These are phyloP conservation scores for Plasmodium chabaudi DNA, from an alignment of 169 alveolate species.

Conservation along the genomic window DNA sequence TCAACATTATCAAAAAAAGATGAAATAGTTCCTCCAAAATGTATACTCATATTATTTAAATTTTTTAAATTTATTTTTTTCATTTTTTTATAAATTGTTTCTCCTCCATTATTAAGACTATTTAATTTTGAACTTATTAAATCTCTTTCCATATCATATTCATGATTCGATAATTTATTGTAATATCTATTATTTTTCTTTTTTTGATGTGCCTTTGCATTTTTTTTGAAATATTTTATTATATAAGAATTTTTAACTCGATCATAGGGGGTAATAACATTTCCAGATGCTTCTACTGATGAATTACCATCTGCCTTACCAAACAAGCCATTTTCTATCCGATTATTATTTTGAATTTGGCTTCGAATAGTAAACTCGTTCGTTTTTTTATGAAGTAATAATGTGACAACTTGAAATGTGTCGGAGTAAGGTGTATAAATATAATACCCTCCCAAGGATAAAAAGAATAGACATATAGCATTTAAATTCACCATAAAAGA, in stretches of 20 bases:
- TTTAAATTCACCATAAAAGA: conserved; percentile 89
- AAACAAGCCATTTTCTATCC: no score
- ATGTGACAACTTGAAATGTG: conserved; percentile 86
- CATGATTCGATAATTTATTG: background rate
- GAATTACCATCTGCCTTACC: no score
- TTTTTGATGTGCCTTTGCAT: background rate
- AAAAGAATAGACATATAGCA: conserved; percentile 85
- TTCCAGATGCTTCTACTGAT: background rate
- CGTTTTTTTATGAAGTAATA: conserved; percentile 46
- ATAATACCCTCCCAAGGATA: conserved; percentile 85
- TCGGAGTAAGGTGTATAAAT: conserved; percentile 87
- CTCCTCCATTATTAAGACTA: background rate
- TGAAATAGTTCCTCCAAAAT: conserved; percentile 69
- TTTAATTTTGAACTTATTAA: background rate
- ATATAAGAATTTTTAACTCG: background rate
- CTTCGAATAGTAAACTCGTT: background rate
- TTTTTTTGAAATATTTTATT: conserved; percentile 19
- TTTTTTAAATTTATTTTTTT: conserved; percentile 64
- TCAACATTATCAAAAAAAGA: conserved; percentile 67
- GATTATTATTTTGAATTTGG: background rate
- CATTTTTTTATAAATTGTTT: conserved; percentile 43
- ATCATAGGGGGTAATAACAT: background rate
- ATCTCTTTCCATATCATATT: background rate
- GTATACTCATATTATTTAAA: conserved; percentile 53
- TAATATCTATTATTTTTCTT: background rate